Percentiles rank a stretch among this genome's conserved stretches.
Conservation (phyloP, 306 rosid species). For the Quercus engelmannii region DNA sequence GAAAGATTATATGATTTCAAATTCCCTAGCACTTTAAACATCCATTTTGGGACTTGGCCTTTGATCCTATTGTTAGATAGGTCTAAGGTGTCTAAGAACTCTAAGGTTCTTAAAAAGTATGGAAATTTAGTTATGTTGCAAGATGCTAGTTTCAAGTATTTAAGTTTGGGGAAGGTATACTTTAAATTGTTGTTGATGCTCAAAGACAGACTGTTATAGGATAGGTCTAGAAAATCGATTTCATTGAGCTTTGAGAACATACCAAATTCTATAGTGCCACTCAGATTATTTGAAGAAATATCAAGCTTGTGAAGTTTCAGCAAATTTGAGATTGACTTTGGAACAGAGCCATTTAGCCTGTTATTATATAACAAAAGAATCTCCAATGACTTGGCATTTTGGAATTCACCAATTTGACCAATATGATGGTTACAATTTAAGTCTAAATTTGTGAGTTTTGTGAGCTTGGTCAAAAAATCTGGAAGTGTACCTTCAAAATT, state of each 20-base stretch:
- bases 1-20: neutral
- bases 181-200: neutral
- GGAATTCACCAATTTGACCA: conserved; percentile 1
- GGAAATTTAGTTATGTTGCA: conserved; percentile 23
- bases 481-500: neutral
- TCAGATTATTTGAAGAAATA: conserved; percentile 8
- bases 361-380: neutral
- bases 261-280: neutral
- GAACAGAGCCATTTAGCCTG: conserved; percentile 6
- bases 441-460: too few relatives aligned
- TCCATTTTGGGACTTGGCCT: too few relatives aligned
- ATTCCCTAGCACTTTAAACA: neutral
- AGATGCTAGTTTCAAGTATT: neutral
- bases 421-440: too few relatives aligned
- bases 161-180: neutral
- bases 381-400: neutral
- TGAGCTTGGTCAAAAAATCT: too few relatives aligned
- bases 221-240: neutral
- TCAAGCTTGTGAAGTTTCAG: neutral
- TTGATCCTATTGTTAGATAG: too few relatives aligned
- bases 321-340: conserved; percentile 10
- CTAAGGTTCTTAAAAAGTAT: neutral
- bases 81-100: too few relatives aligned
- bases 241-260: neutral
- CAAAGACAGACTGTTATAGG: neutral